Evolutionary conservation across 805 yeast genomes (phyloP), one percentile per base, ranked within the genome.

Genomic region (Candida methanosorbosa): DNA sequence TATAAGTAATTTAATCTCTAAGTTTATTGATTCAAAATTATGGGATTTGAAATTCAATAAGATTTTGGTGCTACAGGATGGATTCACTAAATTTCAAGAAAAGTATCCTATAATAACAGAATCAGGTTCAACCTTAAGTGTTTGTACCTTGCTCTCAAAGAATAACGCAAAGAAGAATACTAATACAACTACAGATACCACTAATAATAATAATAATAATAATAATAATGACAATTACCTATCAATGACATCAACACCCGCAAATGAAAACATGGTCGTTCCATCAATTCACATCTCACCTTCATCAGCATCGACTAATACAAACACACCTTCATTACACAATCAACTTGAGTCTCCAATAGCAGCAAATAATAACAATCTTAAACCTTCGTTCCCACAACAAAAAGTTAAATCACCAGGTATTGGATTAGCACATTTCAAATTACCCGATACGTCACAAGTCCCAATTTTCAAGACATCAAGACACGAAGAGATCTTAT

Each of bases 401-500:
- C 23, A 21, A 21, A 21, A 21, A 9, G 11, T 8, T 21, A 28
- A 26, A 12, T 43, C 50, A 4, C 45, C 46, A 12, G 29, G 38
- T 3, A 39, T 43, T 11, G 61, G 63, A 2, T 53, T 72, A 19
- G 65, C 78, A 4, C 70, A 75, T 43, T 78, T 78, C 45, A 60
- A 63, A 24, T 59, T 78, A 24, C 84, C 84, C 1, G 61, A 57
- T 16, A 52, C 46, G 32, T 60, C 57, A 17, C 51, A 36, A 41
- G 49, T 46, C 42, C 76, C 68, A 43, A 58, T 72, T 23, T 68
- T 68, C 51, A 64, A 64, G 42, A 59, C 66, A 6, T 50, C 69
- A 29, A 71, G 67, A 62, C 72, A 75, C 40, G 84, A 78, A 47
- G 82, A 78, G 45, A 38, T 59, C 9, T 31, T 59, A 18, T 37